Evolutionary conservation across 257 asterid genomes (phyloP).

Genomic region (Solanum dulcamara): DNA sequence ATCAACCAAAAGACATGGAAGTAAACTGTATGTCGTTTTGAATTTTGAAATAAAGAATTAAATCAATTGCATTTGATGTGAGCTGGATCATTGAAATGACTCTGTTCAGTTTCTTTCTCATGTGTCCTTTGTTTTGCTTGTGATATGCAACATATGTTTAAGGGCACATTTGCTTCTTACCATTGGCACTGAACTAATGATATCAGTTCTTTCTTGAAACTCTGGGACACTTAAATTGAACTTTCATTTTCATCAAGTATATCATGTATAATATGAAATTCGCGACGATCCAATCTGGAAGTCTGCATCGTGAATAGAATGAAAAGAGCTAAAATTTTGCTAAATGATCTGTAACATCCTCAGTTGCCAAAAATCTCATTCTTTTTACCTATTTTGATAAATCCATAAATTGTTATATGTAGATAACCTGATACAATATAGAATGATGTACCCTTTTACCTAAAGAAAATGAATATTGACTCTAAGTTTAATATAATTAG

Average conservation of each 20-base stretch:
- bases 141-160: neutral
- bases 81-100: conserved; percentile 4
- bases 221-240: neutral
- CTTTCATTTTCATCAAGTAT: neutral
- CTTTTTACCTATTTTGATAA: neutral
- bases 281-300: neutral
- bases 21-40: conserved; percentile 7
- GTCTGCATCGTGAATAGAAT: neutral
- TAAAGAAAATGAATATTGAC: neutral
- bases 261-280: neutral
- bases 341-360: neutral
- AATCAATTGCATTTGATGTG: conserved; percentile 9
- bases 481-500: neutral
- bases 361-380: neutral
- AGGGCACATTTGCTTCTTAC: neutral
- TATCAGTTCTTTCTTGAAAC: neutral
- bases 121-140: neutral
- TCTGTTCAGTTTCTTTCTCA: neutral
- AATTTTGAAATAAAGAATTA: conserved; percentile 24
- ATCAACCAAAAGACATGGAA: neutral
- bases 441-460: neutral
- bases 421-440: neutral
- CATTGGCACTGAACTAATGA: neutral
- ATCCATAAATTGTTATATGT: too few species aligned
- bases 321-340: neutral